These are phyloP conservation scores for Besnoitia besnoiti DNA, from an alignment of 169 alveolate genomes.

Conservation along the genomic window DNA sequence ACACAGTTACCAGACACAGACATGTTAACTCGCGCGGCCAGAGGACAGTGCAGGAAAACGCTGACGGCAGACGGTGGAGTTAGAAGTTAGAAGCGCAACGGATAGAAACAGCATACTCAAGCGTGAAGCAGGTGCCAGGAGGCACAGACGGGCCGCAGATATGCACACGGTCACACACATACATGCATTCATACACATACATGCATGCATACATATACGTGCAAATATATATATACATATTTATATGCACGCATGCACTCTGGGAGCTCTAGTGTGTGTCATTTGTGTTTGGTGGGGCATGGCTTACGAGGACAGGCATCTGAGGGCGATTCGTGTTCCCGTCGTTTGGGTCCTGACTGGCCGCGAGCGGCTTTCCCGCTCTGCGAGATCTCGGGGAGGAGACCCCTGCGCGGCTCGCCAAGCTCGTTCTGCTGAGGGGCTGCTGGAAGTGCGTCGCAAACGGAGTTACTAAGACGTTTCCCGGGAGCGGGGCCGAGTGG, in stretches of 20 bases:
- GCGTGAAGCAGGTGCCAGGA: too few relatives aligned
- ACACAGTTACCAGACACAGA: too few relatives aligned
- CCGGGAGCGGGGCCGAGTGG: slow-evolving; percentile 45
- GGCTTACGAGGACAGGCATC: slow-evolving; percentile 16
- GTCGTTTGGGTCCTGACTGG: background rate
- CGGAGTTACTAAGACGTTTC: slow-evolving; percentile 53
- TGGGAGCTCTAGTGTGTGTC: too few relatives aligned
- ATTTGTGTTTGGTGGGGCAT: too few relatives aligned
- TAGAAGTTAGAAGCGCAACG: background rate
- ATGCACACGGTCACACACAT: too few relatives aligned
- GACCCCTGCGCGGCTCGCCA: background rate
- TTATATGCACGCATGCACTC: background rate
- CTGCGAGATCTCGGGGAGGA: background rate
- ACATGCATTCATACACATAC: too few relatives aligned
- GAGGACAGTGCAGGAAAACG: too few relatives aligned
- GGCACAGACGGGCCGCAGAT: too few relatives aligned
- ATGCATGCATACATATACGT: background rate
- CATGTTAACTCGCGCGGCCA: too few relatives aligned
- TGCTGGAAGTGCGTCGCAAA: background rate
- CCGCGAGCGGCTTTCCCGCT: slow-evolving; percentile 16
- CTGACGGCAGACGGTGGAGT: too few relatives aligned
- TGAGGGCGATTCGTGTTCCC: background rate
- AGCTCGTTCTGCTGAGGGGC: background rate
- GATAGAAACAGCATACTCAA: too few relatives aligned
- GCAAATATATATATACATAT: background rate